Evolutionary conservation across 495 filamentous ascomycete genomes (phyloP).

Genomic region (Diplogelasinospora grovesii): DNA sequence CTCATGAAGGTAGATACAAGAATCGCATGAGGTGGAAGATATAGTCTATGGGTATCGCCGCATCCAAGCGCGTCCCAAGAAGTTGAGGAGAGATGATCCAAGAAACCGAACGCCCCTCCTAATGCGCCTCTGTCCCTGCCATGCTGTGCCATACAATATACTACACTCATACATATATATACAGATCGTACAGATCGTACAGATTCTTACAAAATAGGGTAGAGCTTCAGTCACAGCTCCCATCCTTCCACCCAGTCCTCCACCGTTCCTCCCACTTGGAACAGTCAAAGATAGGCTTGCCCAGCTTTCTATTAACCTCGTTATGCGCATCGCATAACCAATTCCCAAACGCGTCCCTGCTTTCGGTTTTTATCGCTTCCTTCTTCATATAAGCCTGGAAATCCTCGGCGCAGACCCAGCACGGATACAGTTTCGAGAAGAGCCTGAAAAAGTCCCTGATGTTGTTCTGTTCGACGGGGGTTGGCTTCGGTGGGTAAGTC

Average conservation of each 20-base stretch:
- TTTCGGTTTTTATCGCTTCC: constrained; percentile 61
- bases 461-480: constrained; percentile 59
- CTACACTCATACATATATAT: too few species aligned
- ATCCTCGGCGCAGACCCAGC: constrained; percentile 90
- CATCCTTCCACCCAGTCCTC: constrained; percentile 91
- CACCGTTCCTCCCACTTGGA: constrained; percentile 87
- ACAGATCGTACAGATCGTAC: too few species aligned
- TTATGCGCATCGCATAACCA: constrained; percentile 99
- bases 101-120: too few species aligned
- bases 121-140: not conserved
- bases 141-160: too few species aligned
- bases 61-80: not conserved
- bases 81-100: not conserved
- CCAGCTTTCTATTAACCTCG: constrained; percentile 89
- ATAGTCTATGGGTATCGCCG: too few species aligned
- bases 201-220: too few species aligned
- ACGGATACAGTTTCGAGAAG: constrained; percentile 84
- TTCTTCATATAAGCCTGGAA: constrained; percentile 76
- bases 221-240: constrained; percentile 51
- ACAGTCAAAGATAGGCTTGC: constrained; percentile 90
- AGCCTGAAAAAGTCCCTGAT: constrained; percentile 69
- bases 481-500: constrained; percentile 66
- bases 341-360: constrained; percentile 68
- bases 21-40: too few species aligned
- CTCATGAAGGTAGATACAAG: too few species aligned